A percentile compares a stretch with the other conserved stretches of the same genome.
These are phyloP conservation scores for Trichomonascaceae sp. DNA, from an alignment of 1,139 yeast species.

Conservation along the genomic window DNA sequence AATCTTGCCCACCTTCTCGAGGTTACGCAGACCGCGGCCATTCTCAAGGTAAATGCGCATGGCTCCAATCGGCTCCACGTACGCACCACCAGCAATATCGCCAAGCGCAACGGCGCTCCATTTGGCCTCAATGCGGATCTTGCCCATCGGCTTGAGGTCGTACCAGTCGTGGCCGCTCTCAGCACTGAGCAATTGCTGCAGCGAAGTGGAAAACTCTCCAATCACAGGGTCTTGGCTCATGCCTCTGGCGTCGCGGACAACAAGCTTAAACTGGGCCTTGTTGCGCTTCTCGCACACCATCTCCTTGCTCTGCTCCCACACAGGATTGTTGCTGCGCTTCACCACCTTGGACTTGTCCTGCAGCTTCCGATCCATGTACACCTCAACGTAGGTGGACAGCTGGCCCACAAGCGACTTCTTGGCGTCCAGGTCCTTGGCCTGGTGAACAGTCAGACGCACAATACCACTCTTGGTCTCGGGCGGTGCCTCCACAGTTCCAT, in stretches of 20 bases:
- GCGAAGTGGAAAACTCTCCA: slow-evolving; percentile 31
- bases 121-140: slow-evolving; percentile 48
- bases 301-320: slow-evolving; percentile 56
- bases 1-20: slow-evolving; percentile 78
- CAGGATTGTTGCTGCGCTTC: slow-evolving; percentile 55
- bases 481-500: slow-evolving; percentile 76
- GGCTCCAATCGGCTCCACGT: slow-evolving; percentile 88
- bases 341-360: slow-evolving; percentile 43
- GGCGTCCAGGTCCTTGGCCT: slow-evolving; percentile 58
- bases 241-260: slow-evolving; percentile 53
- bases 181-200: slow-evolving; percentile 64
- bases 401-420: slow-evolving; percentile 54
- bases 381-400: slow-evolving; percentile 57
- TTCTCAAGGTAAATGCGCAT: slow-evolving; percentile 59
- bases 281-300: slow-evolving; percentile 64
- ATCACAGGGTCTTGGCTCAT: slow-evolving; percentile 48
- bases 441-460: slow-evolving; percentile 55
- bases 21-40: slow-evolving; percentile 65
- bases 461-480: slow-evolving; percentile 94
- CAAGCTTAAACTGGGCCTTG: slow-evolving; percentile 50
- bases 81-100: slow-evolving; percentile 55
- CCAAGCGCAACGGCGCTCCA: slow-evolving; percentile 83
- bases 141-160: slow-evolving; percentile 53
- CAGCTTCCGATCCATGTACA: slow-evolving; percentile 48
- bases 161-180: slow-evolving; percentile 71